Percentiles rank a stretch among this genome's conserved stretches.
phyloP scores from a whole-genome alignment of 1,284 basidiomycete genomes.

The Pholiota adiposa region DNA sequence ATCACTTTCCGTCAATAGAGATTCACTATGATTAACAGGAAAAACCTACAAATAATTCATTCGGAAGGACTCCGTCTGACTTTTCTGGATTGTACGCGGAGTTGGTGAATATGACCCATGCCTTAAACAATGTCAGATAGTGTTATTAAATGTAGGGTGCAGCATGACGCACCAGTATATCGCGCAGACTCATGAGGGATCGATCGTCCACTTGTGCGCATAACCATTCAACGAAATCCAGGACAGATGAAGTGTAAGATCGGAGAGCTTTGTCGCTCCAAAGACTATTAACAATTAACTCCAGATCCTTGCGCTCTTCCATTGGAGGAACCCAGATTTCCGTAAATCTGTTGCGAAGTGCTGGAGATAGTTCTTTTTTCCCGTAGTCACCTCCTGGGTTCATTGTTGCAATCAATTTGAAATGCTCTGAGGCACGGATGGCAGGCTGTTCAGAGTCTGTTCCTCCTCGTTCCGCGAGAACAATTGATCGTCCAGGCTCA shows the following conservation, averaged over 20 bases:
- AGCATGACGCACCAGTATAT: constrained; percentile 75
- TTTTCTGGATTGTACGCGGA: constrained; percentile 46
- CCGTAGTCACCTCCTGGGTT: constrained; percentile 99
- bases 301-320: constrained; percentile 75
- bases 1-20: constrained; percentile 8
- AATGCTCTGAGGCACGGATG: constrained; percentile 68
- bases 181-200: constrained; percentile 81
- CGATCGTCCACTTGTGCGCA: constrained; percentile 66
- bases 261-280: constrained; percentile 71
- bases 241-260: constrained; percentile 64
- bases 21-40: background rate
- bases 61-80: constrained; percentile 41
- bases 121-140: constrained; percentile 49
- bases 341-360: constrained; percentile 96
- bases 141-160: constrained; percentile 4
- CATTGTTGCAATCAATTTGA: constrained; percentile 98
- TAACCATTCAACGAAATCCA: constrained; percentile 89
- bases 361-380: constrained; percentile 98
- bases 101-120: constrained; percentile 93
- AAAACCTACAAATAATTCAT: constrained; percentile 75
- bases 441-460: constrained; percentile 71
- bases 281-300: constrained; percentile 77
- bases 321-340: constrained; percentile 98
- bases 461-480: constrained; percentile 93
- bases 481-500: constrained; percentile 88